Evolutionary conservation across 352 stramenopile genomes (phyloP), one percentile per base, ranked within the genome.

Genomic region (Pythium dissimile): DNA sequence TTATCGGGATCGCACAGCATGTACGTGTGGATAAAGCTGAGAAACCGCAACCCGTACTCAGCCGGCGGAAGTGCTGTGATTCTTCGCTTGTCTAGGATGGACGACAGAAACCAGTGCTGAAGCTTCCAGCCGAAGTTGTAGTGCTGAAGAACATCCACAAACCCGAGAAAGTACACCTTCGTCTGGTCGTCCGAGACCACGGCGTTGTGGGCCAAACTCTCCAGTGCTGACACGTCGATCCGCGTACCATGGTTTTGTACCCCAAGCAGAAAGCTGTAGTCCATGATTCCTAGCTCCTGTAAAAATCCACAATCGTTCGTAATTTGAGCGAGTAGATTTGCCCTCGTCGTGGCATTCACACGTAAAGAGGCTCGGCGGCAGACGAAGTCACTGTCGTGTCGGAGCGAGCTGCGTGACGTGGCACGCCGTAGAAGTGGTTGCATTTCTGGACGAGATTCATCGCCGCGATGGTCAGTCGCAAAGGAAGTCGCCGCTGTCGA

Each of bases 51-150:
- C 8, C 82, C 84, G 46, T 94, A 94, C 65, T 94, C 84, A 5
- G 84, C 80, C 1, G 84, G 84, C 18, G 84, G 84, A 27, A 94
- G 67, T 18, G 84, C 84, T 21, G 84, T 94, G 48, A 94, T 90
- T 20, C 72, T 78, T 5, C 77, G 71, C 64, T 86, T 87, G 73
- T 92, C 80, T 5, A 91, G 55, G 34, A 94, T 57, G 4, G 71
- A 67, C 23, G 80, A 83, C 27, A 94, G 67, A 23, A 90, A 49
- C 20, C 84, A 88, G 48, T 92, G 72, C 60, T 94, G 84, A 59
- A 92, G 62, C 66, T 94, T 89, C 84, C 84, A 94, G 26, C 78
- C 80, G 31, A 91, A 72, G 42, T 84, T 90, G 69, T 94, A 94
- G 57, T 90, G 72, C 65, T 94, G 84, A 51, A 94, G 64, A 16